Evolutionary conservation across 2,329 filamentous ascomycete species (phyloP), one percentile per base, ranked within the genome.

Genomic region (Amauroascus niger): DNA sequence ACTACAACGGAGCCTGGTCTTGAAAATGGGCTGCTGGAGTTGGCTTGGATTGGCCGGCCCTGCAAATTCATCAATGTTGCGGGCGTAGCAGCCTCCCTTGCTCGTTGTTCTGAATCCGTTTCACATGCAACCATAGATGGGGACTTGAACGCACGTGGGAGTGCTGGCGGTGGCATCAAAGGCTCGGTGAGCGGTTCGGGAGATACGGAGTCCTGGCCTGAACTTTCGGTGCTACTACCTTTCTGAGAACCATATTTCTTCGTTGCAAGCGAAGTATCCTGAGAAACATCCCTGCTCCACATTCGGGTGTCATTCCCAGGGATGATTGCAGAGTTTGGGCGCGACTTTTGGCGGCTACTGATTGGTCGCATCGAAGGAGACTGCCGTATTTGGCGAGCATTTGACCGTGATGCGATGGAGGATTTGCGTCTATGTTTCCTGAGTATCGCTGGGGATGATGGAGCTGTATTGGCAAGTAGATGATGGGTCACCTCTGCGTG

Each of bases 41-140:
- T 64, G 28, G 75, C 69, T 13, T 69, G 66, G 52, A 65, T 65
- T 22, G 69, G 68, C 53, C 74, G 75, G 58, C 78, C 79, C 50
- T 62, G 77, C 41, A 91, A 76, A 62, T 82, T 85, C 86, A 96
- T 95, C 55, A 95, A 71, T 6, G 89, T 95, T 7, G 90, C 88
- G 0, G 89, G 89, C 0, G 89, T 95, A 1, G 88, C 89, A 9
- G 87, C 87, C 50, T 82, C 71, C 46, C 80, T 61, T 24, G 62
- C 58, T 49, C 57, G 57, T 46, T 65, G 58, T 52, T 66, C 60
- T 18, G 61, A 48, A 26, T 55, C 52, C 53, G 62, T 50, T n/a
- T 60, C 58, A 32, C 70, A 68, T 1, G 69, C 65, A 24, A 59
- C 55, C 20, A 72, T 67, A 28, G 64, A 62, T 14, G 72, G 71